phyloP scores from a whole-genome alignment of 495 filamentous ascomycete species.

The Talaromyces proteolyticus region DNA sequence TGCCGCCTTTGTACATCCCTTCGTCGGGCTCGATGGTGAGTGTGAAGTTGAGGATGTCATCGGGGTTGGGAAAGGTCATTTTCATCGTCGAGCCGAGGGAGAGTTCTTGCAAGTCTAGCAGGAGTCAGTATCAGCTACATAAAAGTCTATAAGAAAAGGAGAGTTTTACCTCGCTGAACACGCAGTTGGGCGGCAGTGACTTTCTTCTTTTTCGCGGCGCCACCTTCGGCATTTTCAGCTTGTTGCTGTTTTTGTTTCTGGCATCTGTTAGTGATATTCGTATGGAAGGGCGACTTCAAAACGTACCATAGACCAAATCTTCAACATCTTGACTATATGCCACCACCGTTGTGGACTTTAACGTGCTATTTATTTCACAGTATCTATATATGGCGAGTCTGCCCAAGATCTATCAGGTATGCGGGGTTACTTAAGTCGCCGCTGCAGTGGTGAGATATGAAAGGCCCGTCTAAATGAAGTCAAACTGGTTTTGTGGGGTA shows the following conservation, averaged over 20 bases:
- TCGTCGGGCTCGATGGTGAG: slow-evolving; percentile 94
- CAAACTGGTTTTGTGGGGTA: too few relatives aligned
- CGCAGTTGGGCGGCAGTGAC: slow-evolving; percentile 93
- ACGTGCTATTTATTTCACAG: background rate
- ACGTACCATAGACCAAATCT: slow-evolving; percentile 98
- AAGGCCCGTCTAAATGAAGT: too few relatives aligned
- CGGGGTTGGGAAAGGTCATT: slow-evolving; percentile 86
- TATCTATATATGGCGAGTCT: too few relatives aligned
- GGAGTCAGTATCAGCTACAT: slow-evolving; percentile 5
- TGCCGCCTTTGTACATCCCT: slow-evolving; percentile 92
- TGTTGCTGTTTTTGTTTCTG: slow-evolving; percentile 90
- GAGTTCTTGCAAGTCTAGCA: slow-evolving; percentile 88
- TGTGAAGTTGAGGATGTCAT: slow-evolving; percentile 94
- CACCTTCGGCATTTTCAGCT: slow-evolving; percentile 80
- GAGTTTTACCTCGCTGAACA: slow-evolving; percentile 79
- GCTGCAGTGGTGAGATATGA: too few relatives aligned
- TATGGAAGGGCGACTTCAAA: slow-evolving; percentile 5
- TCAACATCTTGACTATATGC: slow-evolving; percentile 71
- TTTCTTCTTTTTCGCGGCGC: slow-evolving; percentile 82
- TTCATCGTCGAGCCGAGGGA: slow-evolving; percentile 87
- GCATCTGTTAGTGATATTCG: background rate
- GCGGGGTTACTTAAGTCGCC: too few relatives aligned
- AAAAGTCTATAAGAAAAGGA: background rate
- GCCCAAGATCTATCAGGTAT: too few relatives aligned
- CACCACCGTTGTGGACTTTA: background rate